Percentiles rank a stretch among this genome's conserved stretches.
Evolutionary conservation across 225 moss, liverwort and hornwort species (phyloP).

Genomic region (Rhytidiadelphus loreus): DNA sequence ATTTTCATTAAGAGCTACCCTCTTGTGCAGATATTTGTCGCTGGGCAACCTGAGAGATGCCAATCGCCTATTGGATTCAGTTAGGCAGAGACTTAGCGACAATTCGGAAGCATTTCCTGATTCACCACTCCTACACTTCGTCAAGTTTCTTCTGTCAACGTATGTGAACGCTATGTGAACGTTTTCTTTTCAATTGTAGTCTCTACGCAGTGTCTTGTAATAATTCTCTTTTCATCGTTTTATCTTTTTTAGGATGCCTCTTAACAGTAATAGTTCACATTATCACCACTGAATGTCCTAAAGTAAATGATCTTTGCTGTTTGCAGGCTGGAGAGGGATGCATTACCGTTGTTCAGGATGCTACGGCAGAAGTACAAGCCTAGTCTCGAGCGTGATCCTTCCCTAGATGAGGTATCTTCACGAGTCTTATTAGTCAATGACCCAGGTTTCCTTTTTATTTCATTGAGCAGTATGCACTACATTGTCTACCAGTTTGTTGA

Average conservation of each 20-base stretch:
- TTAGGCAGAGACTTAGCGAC: conserved; percentile 34
- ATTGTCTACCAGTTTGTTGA: not conserved
- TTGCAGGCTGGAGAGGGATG: conserved; percentile 86
- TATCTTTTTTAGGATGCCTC: not conserved
- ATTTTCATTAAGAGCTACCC: not conserved
- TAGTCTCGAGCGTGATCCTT: conserved; percentile 84
- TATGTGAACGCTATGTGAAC: conserved; percentile 36
- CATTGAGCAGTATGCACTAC: not conserved
- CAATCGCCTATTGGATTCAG: conserved; percentile 45
- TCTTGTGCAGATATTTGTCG: conserved; percentile 64
- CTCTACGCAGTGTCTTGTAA: not conserved
- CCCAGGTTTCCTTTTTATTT: not conserved
- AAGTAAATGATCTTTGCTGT: not conserved
- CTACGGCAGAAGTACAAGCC: conserved; percentile 90
- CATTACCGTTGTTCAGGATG: conserved; percentile 83
- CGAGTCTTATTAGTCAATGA: not conserved
- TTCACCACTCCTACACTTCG: conserved; percentile 73
- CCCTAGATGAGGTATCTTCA: conserved; percentile 74
- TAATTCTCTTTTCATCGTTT: not conserved
- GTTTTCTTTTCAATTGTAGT: not conserved
- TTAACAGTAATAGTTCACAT: not conserved
- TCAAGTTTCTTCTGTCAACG: conserved; percentile 82
- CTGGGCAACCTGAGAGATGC: conserved; percentile 86
- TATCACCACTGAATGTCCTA: not conserved
- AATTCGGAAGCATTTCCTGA: conserved; percentile 56